These are phyloP conservation scores for Apodospora peruviana DNA, from an alignment of 495 filamentous ascomycete genomes.

Conservation along the genomic window DNA sequence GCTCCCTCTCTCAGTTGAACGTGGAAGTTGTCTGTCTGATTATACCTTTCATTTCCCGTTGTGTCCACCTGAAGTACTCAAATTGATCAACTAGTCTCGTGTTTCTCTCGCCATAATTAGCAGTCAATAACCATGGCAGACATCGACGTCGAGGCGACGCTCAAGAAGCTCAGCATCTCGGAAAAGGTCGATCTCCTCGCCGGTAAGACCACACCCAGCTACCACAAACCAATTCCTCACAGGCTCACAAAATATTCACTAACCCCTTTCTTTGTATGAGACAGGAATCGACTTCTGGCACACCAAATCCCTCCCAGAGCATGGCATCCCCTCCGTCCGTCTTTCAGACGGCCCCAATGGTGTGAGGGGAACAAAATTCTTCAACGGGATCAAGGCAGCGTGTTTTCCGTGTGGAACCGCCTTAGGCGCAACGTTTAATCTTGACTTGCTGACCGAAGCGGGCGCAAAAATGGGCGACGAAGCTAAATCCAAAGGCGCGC, in stretches of 20 bases:
- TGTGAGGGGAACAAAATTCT: slow-evolving; percentile 67
- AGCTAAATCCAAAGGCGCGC: slow-evolving; percentile 62
- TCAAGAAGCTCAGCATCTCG: slow-evolving; percentile 54
- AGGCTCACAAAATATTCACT: neutral
- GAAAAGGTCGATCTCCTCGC: slow-evolving; percentile 60
- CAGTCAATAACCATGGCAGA: slow-evolving; percentile 51
- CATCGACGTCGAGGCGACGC: slow-evolving; percentile 56
- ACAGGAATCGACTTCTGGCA: slow-evolving; percentile 63
- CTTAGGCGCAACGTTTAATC: slow-evolving; percentile 68
- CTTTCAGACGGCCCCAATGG: slow-evolving; percentile 74
- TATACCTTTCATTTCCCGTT: no score
- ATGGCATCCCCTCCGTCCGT: slow-evolving; percentile 57
- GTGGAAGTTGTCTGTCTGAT: no score
- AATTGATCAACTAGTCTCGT: no score
- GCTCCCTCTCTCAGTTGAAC: no score
- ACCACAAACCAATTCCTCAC: neutral
- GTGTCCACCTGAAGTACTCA: no score
- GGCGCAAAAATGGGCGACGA: slow-evolving; percentile 64
- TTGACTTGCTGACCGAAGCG: slow-evolving; percentile 52
- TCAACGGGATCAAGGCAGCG: slow-evolving; percentile 61
- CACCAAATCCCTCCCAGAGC: slow-evolving; percentile 49
- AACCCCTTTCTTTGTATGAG: no score
- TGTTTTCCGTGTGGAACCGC: slow-evolving; percentile 67
- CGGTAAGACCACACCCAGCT: slow-evolving; percentile 32
- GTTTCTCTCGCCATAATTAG: no score